Evolutionary conservation across 2,329 filamentous ascomycete genomes (phyloP), one percentile per base, ranked within the genome.

Genomic region (Pestalotiopsis sp.): DNA sequence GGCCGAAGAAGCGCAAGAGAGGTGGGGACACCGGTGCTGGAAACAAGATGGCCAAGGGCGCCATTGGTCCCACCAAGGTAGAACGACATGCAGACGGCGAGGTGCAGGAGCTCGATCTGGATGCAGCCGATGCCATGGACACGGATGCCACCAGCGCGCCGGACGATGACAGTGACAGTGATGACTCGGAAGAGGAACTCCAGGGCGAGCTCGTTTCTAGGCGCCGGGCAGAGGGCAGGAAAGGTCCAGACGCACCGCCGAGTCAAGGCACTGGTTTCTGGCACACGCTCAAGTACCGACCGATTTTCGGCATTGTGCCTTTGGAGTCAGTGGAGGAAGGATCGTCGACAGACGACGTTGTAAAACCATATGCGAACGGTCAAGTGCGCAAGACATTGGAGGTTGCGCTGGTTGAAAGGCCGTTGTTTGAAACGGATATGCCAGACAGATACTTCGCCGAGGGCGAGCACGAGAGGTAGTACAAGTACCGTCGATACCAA

Each of bases 271-370:
- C 74, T 69, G 73, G 69, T 6, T 88, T 84, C 82, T 98, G 94
- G 93, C 89, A 91, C 77, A 97, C 95, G 4, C 94, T 92, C 85
- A 97, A 97, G 80, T 99, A 98, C 81, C 88, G 95, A 69, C 93
- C 95, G n/a, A 94, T 99, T 74, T 84, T 99, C 70, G 96, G 95
- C 66, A 82, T 90, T 49, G 86, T 89, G 45, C 83, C 84, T 58
- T 80, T 86, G 71, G 76, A 71, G 36, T 75, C 72, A 20, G 74
- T 74, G 38, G 77, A 76, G 66, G 74, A 72, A 23, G 79, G 81
- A 31, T 77, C 78, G 14, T 61, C 67, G 11, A 68, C 69, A 13
- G 65, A 69, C 41, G 65, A 66, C 7, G 60, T 65, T 38, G 68
- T 61, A 23, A 45, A 52, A n/a, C 49, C 66, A 14, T 61, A 57